Evolutionary conservation across 169 alveolate genomes (phyloP), one percentile per base, ranked within the genome.

Genomic region (Plasmodium adleri): DNA sequence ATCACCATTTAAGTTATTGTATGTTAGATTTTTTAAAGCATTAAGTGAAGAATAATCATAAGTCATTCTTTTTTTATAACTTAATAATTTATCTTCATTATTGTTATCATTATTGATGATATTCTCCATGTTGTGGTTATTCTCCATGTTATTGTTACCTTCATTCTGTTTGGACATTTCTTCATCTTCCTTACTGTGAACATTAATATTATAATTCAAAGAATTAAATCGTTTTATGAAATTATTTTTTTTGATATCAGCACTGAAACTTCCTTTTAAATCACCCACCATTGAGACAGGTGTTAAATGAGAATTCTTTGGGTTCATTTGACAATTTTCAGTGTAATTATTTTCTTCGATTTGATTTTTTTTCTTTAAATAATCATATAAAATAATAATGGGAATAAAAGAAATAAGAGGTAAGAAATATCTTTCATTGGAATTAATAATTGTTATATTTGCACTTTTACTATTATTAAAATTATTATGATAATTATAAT

Each of bases 361-460:
- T 10, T 26, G 9, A 26, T 43, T 64, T 45, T 70, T 66, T 17
- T n/a, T 78, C 10, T 52, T 66, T 39, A 78, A 17, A 12, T 66
- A 78, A 45, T 78, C 78, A 66, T 47, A 78, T 9, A 78, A 47
- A 6, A 78, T 67, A n/a, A 63, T 22, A 50, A 64, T 64, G 0
- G 89, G 89, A 3, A 78, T 28, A 71, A 78, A 78, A 12, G 78
- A 78, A 20, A 78, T 78, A 4, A 78, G 59, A 2, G 89, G 89
- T 0, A 78, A 17, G 24, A 20, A 78, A 58, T 64, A 78, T 13
- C 67, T 78, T 58, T 78, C 72, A 15, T 45, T 78, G 0, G 58
- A 49, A 24, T 70, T 70, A 10, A 78, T 20, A n/a, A 49, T 60
- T 0, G 78, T 78, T 26, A 50, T 56, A 5, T 32, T 12, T 0